A percentile compares a stretch with the other conserved stretches of the same genome.
phyloP scores from a whole-genome alignment of 306 rosid genomes.

The Hylodesmum podocarpum region DNA sequence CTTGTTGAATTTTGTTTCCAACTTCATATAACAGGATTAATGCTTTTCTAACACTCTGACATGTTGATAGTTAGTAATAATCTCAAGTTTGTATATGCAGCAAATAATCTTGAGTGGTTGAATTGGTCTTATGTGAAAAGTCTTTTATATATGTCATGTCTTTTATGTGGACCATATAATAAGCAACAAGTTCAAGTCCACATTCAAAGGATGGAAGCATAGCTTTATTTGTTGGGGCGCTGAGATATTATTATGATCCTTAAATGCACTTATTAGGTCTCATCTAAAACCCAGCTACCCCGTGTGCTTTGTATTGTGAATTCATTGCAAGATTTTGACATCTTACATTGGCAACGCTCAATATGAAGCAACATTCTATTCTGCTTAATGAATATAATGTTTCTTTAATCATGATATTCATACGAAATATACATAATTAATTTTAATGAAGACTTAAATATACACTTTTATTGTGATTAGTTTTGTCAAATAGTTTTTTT shows the following conservation, averaged over 20 bases:
- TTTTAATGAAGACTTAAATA: too few relatives aligned
- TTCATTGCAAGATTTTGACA: constrained; percentile 26
- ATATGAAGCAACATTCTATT: neutral
- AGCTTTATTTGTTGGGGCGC: constrained; percentile 33
- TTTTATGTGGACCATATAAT: constrained; percentile 21
- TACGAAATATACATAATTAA: too few relatives aligned
- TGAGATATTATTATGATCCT: constrained; percentile 32
- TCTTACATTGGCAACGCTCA: neutral
- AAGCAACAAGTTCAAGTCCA: constrained; percentile 19
- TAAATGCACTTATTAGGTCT: constrained; percentile 31
- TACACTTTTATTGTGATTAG: too few relatives aligned
- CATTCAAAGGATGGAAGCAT: constrained; percentile 24
- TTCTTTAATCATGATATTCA: too few relatives aligned
- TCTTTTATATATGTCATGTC: neutral
- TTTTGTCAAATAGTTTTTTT: too few relatives aligned
- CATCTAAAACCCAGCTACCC: constrained; percentile 34
- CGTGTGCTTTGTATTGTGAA: constrained; percentile 3
- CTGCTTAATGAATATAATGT: neutral
- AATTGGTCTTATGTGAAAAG: neutral
- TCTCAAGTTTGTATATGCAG: constrained; percentile 11
- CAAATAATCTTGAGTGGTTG: constrained; percentile 10
- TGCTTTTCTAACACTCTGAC: constrained; percentile 5
- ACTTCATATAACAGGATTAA: neutral
- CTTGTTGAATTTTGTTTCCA: neutral
- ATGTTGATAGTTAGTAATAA: constrained; percentile 1